Conservation (phyloP, 148 eudicot species). For the Mesembryanthemum crystallinum region DNA sequence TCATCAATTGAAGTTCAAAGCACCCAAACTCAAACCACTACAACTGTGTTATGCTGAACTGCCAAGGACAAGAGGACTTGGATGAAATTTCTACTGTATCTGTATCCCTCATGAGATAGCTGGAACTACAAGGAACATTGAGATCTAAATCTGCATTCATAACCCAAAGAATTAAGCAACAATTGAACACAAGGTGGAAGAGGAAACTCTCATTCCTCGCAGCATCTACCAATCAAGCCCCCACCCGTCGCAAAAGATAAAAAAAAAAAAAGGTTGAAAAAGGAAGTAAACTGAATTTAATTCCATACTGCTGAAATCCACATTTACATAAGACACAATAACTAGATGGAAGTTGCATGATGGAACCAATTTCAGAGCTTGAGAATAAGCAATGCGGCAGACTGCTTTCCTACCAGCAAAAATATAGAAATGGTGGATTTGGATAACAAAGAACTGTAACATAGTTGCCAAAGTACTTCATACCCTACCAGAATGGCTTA, state of each 20-base stretch:
- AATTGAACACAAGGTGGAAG: neutral
- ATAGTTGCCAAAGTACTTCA: too few species aligned
- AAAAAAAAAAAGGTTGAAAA: too few species aligned
- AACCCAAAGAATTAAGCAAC: neutral
- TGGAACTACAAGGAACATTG: neutral
- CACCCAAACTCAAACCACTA: neutral
- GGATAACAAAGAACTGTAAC: too few species aligned
- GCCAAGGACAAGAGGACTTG: neutral
- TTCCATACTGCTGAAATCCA: too few species aligned
- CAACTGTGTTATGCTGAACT: neutral
- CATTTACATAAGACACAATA: too few species aligned
- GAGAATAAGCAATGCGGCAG: too few species aligned
- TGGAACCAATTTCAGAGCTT: too few species aligned
- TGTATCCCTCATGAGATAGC: neutral
- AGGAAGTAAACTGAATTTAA: too few species aligned
- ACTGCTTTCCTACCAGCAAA: too few species aligned
- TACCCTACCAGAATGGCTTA: too few species aligned
- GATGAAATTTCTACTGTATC: neutral
- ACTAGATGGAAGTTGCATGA: too few species aligned
- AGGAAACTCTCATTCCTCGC: neutral
- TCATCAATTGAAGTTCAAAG: slow-evolving; percentile 1
- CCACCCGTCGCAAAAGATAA: neutral
- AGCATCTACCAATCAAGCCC: neutral
- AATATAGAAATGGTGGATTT: too few species aligned
- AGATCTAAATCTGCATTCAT: neutral